These are phyloP conservation scores for Cladochytrium replicatum DNA, from an alignment of 192 early-diverging fungal species.

Conservation along the genomic window DNA sequence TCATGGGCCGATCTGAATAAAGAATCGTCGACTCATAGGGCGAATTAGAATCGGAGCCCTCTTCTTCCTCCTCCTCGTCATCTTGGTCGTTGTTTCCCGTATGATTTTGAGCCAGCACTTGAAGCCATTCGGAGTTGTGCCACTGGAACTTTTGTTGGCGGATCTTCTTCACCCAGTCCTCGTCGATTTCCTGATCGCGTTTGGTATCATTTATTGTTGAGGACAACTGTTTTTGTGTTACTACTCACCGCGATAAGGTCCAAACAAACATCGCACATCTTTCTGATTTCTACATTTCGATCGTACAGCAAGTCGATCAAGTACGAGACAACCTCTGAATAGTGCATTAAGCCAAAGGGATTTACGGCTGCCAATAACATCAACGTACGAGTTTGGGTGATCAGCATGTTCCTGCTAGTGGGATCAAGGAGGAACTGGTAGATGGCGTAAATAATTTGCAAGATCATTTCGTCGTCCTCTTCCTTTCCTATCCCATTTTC, in stretches of 20 bases:
- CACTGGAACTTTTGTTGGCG: slow-evolving; percentile 45
- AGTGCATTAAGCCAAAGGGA: background rate
- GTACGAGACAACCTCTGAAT: slow-evolving; percentile 43
- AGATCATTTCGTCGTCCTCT: slow-evolving; percentile 53
- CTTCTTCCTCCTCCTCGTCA: slow-evolving; percentile 14
- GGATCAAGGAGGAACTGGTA: slow-evolving; percentile 42
- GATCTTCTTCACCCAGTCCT: slow-evolving; percentile 42
- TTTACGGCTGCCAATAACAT: background rate
- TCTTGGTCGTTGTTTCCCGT: slow-evolving; percentile 12
- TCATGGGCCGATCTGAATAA: too few species aligned
- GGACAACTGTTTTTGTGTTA: background rate
- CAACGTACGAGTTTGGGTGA: slow-evolving; percentile 32
- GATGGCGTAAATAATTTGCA: slow-evolving; percentile 47
- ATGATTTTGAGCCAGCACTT: slow-evolving; percentile 15
- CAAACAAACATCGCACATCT: slow-evolving; percentile 44
- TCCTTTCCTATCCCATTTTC: slow-evolving; percentile 34
- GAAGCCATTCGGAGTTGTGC: slow-evolving; percentile 49
- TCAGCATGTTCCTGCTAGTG: slow-evolving; percentile 23
- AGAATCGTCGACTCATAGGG: too few species aligned
- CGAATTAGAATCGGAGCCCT: too few species aligned
- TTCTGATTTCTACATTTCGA: slow-evolving; percentile 41
- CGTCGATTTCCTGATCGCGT: slow-evolving; percentile 37
- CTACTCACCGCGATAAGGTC: slow-evolving; percentile 42
- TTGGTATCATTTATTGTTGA: slow-evolving; percentile 5
- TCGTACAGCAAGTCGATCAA: slow-evolving; percentile 52